phyloP scores from a whole-genome alignment of 108 stramenopile species.

The Nannochloropsis oceanica region DNA sequence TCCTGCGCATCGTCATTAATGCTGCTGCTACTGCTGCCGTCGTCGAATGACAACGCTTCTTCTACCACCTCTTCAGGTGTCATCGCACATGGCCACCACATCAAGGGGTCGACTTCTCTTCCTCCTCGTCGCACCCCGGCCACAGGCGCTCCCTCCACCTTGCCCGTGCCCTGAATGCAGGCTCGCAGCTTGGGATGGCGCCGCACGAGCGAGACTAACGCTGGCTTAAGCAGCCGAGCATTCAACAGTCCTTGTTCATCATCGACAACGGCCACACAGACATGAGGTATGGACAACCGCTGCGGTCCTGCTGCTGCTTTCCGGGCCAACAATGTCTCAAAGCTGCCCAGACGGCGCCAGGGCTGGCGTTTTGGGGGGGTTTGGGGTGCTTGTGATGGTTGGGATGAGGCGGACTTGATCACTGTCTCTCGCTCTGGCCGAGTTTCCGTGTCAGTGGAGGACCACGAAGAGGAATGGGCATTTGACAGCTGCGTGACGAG shows the following conservation, averaged over 20 bases:
- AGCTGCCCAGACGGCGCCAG: background rate
- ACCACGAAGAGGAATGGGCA: too few relatives aligned
- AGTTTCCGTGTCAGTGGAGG: too few relatives aligned
- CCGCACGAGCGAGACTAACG: background rate
- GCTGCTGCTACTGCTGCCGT: background rate
- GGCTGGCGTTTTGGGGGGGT: background rate
- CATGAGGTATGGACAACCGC: background rate
- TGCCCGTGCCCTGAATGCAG: conserved; percentile 12
- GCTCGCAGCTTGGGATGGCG: conserved; percentile 31
- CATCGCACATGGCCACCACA: background rate
- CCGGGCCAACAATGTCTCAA: background rate
- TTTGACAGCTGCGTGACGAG: too few relatives aligned
- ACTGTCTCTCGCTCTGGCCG: too few relatives aligned
- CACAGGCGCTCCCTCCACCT: background rate
- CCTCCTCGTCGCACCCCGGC: background rate
- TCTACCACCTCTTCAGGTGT: conserved; percentile 6
- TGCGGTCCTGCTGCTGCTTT: background rate
- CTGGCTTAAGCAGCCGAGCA: background rate
- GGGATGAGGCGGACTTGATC: too few relatives aligned
- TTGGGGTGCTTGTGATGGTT: too few relatives aligned
- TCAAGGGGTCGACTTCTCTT: conserved; percentile 17
- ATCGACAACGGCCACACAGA: background rate
- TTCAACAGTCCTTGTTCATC: background rate
- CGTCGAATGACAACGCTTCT: conserved; percentile 1
- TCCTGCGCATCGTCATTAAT: background rate